Base-by-base conservation (phyloP, 495 filamentous ascomycete genomes). In the Tuber aestivum region DNA sequence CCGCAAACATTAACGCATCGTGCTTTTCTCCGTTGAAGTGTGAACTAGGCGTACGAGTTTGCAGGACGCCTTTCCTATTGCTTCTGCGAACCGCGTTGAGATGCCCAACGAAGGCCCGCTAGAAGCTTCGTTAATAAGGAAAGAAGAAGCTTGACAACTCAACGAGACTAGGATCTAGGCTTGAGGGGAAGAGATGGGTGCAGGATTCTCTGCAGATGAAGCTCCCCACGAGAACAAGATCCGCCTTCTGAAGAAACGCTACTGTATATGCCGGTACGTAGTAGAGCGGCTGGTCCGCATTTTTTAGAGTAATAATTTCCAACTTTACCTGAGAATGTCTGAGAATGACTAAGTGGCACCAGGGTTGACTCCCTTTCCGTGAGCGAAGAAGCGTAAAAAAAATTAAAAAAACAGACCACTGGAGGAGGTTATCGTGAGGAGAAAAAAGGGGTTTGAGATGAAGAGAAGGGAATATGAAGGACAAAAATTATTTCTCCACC, bases 11-110 rank as follows among this genome's bases (percentile, higher is more conserved):
- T 74, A 75, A 42, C 74, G 70, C 69, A 44, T 45, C 77, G 76
- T 78, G 61, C 65, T 72, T 69, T 75, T 79, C 74, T 23, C 45
- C 72, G 35, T 72, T 75, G 69, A 27, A 68, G 32, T 41, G 40
- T 44, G 72, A 65, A 37, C 72, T 70, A 70, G 76, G 76, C 61
- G 72, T 73, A 79, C 73, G 65, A 72, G 76, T 72, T 73, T 69
- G 74, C 73, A 79, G 74, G 73, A 40, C 27, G 75, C 78, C 76
- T 79, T 79, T 79, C 78, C 78, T 75, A 75, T 79, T 79, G 73
- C 35, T 79, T 75, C 38, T 73, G 56, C 70, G 56, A 70, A 79
- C 76, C 78, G 78, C 78, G 44, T 79, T 79, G 78, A 79, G 78
- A 79, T 79, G 78, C 78, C 78, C 69, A 69, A 79, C 77, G 32